phyloP scores from a whole-genome alignment of 768 basidiomycete species.

The Crepidotus variabilis region DNA sequence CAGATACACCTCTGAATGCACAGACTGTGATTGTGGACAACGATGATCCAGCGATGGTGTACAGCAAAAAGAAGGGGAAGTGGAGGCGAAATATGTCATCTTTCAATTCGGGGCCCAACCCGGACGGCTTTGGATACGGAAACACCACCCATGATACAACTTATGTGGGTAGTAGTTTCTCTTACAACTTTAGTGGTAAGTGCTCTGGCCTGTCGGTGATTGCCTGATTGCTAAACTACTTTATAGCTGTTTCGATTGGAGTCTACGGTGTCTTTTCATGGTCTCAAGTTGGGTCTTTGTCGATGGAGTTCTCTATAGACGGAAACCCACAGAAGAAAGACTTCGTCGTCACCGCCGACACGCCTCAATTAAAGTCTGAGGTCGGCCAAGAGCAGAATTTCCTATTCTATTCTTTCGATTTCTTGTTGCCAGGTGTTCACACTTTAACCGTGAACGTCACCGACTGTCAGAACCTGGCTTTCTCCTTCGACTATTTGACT shows the following conservation, averaged over 20 bases:
- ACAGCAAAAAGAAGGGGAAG: slow-evolving; percentile 12
- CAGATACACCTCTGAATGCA: slow-evolving; percentile 14
- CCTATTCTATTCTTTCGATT: slow-evolving; percentile 17
- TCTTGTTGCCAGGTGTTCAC: slow-evolving; percentile 19
- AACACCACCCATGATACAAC: slow-evolving; percentile 22
- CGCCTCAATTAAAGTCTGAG: slow-evolving; percentile 15
- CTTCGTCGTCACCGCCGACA: slow-evolving; percentile 16
- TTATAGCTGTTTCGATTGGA: slow-evolving; percentile 15
- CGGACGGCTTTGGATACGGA: slow-evolving; percentile 19
- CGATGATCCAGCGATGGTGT: slow-evolving; percentile 12
- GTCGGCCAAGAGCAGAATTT: slow-evolving; percentile 21
- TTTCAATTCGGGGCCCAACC: slow-evolving; percentile 13
- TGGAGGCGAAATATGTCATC: slow-evolving; percentile 7
- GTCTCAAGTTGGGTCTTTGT: slow-evolving; percentile 17
- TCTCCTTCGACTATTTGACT: slow-evolving; percentile 23
- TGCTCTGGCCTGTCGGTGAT: not conserved
- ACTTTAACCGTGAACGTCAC: slow-evolving; percentile 20
- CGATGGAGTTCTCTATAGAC: slow-evolving; percentile 22
- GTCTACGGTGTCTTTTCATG: slow-evolving; percentile 23
- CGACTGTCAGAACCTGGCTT: slow-evolving; percentile 18
- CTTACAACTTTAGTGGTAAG: slow-evolving; percentile 26
- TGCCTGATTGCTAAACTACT: not conserved
- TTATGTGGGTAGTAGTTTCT: slow-evolving; percentile 16
- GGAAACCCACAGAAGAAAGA: slow-evolving; percentile 13
- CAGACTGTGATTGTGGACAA: slow-evolving; percentile 21